Evolutionary conservation across 2,329 filamentous ascomycete genomes (phyloP), one percentile per base, ranked within the genome.

Genomic region (Cytospora leucostoma): DNA sequence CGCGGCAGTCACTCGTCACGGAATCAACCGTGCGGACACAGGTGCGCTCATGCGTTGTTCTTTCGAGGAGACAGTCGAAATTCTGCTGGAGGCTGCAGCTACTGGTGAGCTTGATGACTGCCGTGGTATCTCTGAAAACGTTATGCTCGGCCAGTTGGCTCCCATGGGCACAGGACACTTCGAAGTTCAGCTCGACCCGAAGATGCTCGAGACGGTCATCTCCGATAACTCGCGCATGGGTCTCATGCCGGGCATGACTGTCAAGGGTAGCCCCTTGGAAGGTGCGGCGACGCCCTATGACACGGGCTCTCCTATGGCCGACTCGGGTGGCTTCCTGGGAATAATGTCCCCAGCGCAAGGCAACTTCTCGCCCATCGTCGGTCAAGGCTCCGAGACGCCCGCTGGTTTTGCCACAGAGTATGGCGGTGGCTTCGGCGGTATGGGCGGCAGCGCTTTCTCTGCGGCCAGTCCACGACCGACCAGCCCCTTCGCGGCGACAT

Each of bases 31-130:
- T 71, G 92, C 94, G 33, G 95, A 99, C 74, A 99, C 96, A 66
- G 95, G 95, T 81, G 96, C 95, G 11, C 84, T 99, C 71, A 99
- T 99, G 95, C 90, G 95, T 76, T 99, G 96, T 83, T 99, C 95
- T 2, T 99, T 99, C 79, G 95, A 99, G 78, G 96, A 99, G 77
- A 99, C 95, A 0, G 95, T 99, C 49, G 96, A 99, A 74, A 99
- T 99, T 81, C 82, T 99, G 59, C 87, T 99, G 21, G 95, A 99
- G 74, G 96, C 95, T 66, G 95, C 95, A 32, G 92, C 93, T 17
- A 92, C 92, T 57, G 95, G 95, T 74, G 95, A 99, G 77, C 84
- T 99, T 37, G 95, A 99, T 73, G 95, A 99, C 77, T 99, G 96
- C 80, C 91, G 93, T 65, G 95, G 95, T 83, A 94, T 99, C 57